Conservation (phyloP, 1,284 basidiomycete species). For the Ceraceosorus guamensis region DNA sequence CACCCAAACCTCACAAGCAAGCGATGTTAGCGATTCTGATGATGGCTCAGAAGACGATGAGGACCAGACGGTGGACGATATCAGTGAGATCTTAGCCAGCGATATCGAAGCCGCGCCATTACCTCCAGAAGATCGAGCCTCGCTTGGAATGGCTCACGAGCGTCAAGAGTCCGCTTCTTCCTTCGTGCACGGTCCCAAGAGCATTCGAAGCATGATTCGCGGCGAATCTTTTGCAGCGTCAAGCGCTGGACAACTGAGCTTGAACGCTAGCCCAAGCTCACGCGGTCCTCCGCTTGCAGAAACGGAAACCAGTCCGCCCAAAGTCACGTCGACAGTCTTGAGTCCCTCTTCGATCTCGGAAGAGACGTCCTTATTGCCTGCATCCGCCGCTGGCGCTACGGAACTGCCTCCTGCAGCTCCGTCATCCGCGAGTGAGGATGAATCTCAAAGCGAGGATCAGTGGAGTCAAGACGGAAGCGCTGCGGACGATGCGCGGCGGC, state of each 20-base stretch:
- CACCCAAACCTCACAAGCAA: too few relatives aligned
- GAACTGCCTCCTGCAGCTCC: not conserved
- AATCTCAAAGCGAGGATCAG: constrained; percentile 2
- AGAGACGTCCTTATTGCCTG: not conserved
- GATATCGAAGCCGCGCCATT: too few relatives aligned
- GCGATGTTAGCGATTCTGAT: too few relatives aligned
- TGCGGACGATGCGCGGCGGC: not conserved
- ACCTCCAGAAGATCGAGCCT: too few relatives aligned
- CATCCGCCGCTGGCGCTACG: not conserved
- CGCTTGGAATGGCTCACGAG: too few relatives aligned
- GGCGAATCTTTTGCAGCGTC: constrained; percentile 5
- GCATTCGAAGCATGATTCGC: constrained; percentile 6
- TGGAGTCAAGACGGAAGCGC: constrained; percentile 7
- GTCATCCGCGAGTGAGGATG: not conserved
- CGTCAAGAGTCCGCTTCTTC: too few relatives aligned
- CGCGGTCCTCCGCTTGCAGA: not conserved
- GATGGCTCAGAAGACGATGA: too few relatives aligned
- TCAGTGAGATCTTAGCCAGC: too few relatives aligned
- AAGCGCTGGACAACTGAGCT: constrained; percentile 2
- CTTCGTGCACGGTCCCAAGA: constrained; percentile 1
- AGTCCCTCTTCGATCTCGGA: not conserved
- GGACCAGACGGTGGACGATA: too few relatives aligned
- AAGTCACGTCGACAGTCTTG: not conserved
- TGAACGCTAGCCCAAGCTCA: not conserved
- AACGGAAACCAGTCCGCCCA: not conserved